phyloP scores from a whole-genome alignment of 768 basidiomycete species.

The Pisolithus tinctorius region DNA sequence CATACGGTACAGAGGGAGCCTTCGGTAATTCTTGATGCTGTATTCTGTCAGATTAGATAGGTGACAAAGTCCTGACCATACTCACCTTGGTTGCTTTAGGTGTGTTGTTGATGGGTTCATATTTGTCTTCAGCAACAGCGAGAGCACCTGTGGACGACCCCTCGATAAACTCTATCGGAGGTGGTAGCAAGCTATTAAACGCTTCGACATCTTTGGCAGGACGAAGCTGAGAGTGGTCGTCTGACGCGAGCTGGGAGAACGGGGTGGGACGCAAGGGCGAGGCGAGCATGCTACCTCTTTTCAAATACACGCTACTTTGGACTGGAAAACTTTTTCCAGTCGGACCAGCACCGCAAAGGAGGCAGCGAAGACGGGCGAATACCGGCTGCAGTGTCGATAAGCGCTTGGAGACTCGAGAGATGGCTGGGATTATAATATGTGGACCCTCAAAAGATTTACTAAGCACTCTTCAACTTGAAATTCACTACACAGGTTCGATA shows the following conservation, averaged over 20 bases:
- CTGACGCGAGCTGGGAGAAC: constrained; percentile 40
- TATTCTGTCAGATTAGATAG: constrained; percentile 3
- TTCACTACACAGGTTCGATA: neutral
- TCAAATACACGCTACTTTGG: constrained; percentile 2
- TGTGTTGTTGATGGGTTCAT: constrained; percentile 72
- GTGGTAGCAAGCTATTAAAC: constrained; percentile 73
- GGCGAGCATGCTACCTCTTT: constrained; percentile 51
- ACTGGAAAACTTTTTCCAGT: constrained; percentile 3
- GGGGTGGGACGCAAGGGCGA: constrained; percentile 52
- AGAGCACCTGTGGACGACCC: constrained; percentile 75
- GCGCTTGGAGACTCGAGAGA: neutral
- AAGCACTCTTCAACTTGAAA: constrained; percentile 5
- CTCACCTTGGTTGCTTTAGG: constrained; percentile 50
- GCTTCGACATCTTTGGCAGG: constrained; percentile 67
- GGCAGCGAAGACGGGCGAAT: constrained; percentile 9
- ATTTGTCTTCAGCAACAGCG: constrained; percentile 67
- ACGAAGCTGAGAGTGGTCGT: constrained; percentile 50
- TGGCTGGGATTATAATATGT: neutral
- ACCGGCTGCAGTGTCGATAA: constrained; percentile 10
- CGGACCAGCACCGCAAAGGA: constrained; percentile 3
- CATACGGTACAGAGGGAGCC: constrained; percentile 18
- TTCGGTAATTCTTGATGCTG: constrained; percentile 16
- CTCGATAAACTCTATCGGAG: constrained; percentile 78
- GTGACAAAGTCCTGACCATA: constrained; percentile 2
- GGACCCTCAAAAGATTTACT: neutral